These are phyloP conservation scores for Moniliophthora roreri DNA, from an alignment of 1,284 basidiomycete genomes.

Conservation along the genomic window DNA sequence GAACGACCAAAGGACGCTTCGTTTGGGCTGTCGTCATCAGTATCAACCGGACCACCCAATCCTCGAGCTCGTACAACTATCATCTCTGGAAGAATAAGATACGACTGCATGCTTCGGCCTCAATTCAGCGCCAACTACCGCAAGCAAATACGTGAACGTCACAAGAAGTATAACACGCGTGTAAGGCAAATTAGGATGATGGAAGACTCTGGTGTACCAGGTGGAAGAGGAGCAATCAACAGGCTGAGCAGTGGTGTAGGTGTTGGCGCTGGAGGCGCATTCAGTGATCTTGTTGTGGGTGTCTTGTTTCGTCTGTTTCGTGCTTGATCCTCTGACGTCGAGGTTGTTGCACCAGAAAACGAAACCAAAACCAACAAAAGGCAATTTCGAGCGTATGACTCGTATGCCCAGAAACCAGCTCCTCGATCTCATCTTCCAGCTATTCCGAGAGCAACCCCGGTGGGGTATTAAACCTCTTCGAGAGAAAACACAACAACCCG, in stretches of 20 bases:
- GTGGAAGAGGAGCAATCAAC: constrained; percentile 68
- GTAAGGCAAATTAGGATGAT: constrained; percentile 58
- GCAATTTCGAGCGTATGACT: constrained; percentile 83
- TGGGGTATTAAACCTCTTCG: constrained; percentile 85
- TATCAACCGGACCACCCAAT: constrained; percentile 35
- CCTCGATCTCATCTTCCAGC: constrained; percentile 79
- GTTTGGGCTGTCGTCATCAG: constrained; percentile 33
- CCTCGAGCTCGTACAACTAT: constrained; percentile 70
- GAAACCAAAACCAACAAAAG: constrained; percentile 65
- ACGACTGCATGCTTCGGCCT: constrained; percentile 71
- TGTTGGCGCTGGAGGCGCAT: constrained; percentile 43
- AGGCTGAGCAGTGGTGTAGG: constrained; percentile 58
- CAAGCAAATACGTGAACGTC: constrained; percentile 62
- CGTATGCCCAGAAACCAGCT: constrained; percentile 90
- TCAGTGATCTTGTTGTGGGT: constrained; percentile 64
- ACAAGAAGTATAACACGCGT: constrained; percentile 61
- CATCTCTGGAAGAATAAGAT: constrained; percentile 71
- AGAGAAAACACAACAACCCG: constrained; percentile 87
- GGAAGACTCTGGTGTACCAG: constrained; percentile 56
- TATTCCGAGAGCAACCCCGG: constrained; percentile 78
- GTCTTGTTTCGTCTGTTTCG: constrained; percentile 2
- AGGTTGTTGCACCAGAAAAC: constrained; percentile 43
- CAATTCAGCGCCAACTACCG: constrained; percentile 63
- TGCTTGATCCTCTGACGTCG: constrained; percentile 2
- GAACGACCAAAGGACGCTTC: constrained; percentile 69